These are phyloP conservation scores for Chaetomium globosum DNA, from an alignment of 2,329 filamentous ascomycete genomes.

Conservation along the genomic window DNA sequence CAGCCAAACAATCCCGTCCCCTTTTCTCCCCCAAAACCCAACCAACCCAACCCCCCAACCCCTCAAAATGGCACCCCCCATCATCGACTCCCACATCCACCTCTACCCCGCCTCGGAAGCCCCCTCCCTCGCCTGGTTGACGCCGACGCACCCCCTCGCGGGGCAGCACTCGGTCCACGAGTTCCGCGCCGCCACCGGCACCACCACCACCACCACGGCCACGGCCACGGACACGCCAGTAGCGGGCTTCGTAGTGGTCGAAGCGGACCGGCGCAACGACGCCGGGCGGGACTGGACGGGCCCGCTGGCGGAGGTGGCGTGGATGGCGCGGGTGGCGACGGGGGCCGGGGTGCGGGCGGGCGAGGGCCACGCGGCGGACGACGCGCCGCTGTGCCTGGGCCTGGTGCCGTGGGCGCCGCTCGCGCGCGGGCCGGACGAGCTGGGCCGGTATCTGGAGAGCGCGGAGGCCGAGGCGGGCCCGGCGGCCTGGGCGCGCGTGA, in stretches of 20 bases:
- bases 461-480: conserved; percentile 65
- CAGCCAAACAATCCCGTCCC: background rate
- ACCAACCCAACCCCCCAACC: background rate
- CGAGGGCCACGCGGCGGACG: conserved; percentile 59
- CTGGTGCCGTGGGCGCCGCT: conserved; percentile 88
- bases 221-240: conserved; percentile 29
- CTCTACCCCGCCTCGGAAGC: conserved; percentile 74
- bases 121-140: conserved; percentile 70
- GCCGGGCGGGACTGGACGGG: conserved; percentile 63
- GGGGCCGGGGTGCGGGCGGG: conserved; percentile 57
- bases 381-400: conserved; percentile 63
- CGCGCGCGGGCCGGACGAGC: conserved; percentile 59
- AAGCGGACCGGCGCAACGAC: conserved; percentile 49
- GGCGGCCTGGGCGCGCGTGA: conserved; percentile 65
- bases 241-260: conserved; percentile 39
- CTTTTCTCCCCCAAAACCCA: background rate
- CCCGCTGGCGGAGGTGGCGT: conserved; percentile 72
- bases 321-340: conserved; percentile 66
- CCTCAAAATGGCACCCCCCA: conserved; percentile 45
- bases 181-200: conserved; percentile 55
- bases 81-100: conserved; percentile 92
- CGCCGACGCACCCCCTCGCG: conserved; percentile 59
- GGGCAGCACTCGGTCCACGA: conserved; percentile 66
- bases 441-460: conserved; percentile 66
- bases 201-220: conserved; percentile 39